phyloP scores from a whole-genome alignment of 108 stramenopile species.

The Skeletonema potamos region DNA sequence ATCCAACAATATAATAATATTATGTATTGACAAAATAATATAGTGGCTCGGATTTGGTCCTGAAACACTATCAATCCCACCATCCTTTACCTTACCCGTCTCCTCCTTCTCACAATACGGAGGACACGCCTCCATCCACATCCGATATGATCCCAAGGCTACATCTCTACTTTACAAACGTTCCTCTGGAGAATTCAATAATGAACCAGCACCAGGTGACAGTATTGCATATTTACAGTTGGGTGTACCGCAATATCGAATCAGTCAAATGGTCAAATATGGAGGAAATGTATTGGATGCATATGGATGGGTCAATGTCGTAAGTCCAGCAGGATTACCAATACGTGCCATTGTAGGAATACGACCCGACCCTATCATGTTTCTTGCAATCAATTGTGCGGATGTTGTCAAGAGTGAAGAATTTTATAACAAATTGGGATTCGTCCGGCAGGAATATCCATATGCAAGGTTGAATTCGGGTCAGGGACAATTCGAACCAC shows the following conservation, averaged over 20 bases:
- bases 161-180: conserved; percentile 56
- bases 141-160: conserved; percentile 67
- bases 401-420: conserved; percentile 65
- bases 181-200: conserved; percentile 43
- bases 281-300: conserved; percentile 83
- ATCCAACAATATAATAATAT: not conserved
- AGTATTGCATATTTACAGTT: conserved; percentile 81
- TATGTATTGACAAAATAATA: not conserved
- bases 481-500: conserved; percentile 80
- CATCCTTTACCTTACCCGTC: conserved; percentile 63
- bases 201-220: conserved; percentile 68
- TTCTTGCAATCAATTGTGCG: conserved; percentile 75
- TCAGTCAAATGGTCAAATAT: conserved; percentile 77
- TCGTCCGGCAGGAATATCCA: conserved; percentile 76
- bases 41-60: conserved; percentile 87
- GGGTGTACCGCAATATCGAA: conserved; percentile 79
- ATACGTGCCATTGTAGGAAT: conserved; percentile 83
- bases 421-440: conserved; percentile 73
- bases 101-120: conserved; percentile 80
- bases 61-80: conserved; percentile 69
- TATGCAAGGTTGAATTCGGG: conserved; percentile 77
- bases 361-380: conserved; percentile 84
- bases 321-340: conserved; percentile 78
- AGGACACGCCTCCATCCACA: conserved; percentile 75
- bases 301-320: conserved; percentile 81